A percentile compares a stretch with the other conserved stretches of the same genome.
These are phyloP conservation scores for Dillenia turbinata DNA, from an alignment of 164 flowering plant species.

Conservation along the genomic window DNA sequence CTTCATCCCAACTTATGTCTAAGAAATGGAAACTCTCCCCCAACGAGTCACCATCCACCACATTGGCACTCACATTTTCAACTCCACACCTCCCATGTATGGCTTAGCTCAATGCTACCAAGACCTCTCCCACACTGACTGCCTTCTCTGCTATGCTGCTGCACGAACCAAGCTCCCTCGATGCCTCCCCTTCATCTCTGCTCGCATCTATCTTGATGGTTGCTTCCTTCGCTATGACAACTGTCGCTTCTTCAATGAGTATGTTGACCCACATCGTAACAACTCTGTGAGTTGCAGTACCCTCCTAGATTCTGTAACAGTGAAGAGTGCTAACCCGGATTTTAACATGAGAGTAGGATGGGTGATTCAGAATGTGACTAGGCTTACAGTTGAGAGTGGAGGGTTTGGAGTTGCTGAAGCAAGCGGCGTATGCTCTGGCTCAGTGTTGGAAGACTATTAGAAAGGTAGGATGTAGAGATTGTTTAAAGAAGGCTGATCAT, in stretches of 20 bases:
- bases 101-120: conserved; percentile 55
- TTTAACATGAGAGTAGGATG: conserved; percentile 18
- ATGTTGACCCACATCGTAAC: conserved; percentile 8
- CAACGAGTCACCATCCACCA: conserved; percentile 13
- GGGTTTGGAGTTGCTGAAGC: conserved; percentile 35
- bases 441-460: conserved; percentile 74
- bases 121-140: conserved; percentile 59
- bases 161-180: conserved; percentile 50
- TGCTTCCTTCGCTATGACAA: conserved; percentile 66
- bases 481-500: conserved; percentile 47
- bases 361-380: conserved; percentile 23
- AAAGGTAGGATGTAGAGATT: conserved; percentile 39
- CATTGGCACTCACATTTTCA: conserved; percentile 21
- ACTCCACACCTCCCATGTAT: conserved; percentile 27
- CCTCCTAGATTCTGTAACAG: neutral
- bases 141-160: conserved; percentile 68
- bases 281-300: conserved; percentile 25
- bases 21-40: conserved; percentile 42
- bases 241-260: conserved; percentile 42
- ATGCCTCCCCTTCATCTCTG: conserved; percentile 54
- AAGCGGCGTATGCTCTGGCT: conserved; percentile 40
- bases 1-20: conserved; percentile 30
- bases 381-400: conserved; percentile 16
- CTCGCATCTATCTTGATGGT: conserved; percentile 52
- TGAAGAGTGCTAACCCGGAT: neutral